Conservation (phyloP, 257 asterid species). For the Primulina huaijiensis region DNA sequence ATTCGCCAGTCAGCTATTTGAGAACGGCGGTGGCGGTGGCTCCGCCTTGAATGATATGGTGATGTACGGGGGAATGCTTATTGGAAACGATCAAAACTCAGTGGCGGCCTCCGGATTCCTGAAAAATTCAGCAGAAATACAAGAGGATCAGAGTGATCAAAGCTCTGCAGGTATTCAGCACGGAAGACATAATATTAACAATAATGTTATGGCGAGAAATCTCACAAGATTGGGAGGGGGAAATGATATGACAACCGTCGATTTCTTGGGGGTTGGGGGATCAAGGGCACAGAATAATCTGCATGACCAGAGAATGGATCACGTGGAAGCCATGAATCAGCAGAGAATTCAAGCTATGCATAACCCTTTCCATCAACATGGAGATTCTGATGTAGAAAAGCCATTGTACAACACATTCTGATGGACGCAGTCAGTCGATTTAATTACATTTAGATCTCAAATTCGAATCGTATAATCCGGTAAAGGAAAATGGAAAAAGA, state of each 20-base stretch:
- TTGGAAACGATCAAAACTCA: slow-evolving; percentile 40
- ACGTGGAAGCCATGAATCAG: slow-evolving; percentile 39
- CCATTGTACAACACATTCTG: slow-evolving; percentile 44
- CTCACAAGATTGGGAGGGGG: slow-evolving; percentile 35
- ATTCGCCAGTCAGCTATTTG: slow-evolving; percentile 43
- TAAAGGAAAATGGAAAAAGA: not conserved
- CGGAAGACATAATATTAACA: slow-evolving; percentile 8
- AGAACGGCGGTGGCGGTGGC: slow-evolving; percentile 26
- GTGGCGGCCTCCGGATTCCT: slow-evolving; percentile 29
- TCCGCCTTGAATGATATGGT: slow-evolving; percentile 47
- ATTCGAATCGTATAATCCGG: not conserved
- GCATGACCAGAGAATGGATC: slow-evolving; percentile 43
- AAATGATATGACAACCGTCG: slow-evolving; percentile 61
- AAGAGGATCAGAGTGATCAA: slow-evolving; percentile 28
- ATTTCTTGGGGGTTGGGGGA: slow-evolving; percentile 83
- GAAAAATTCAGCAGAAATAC: slow-evolving; percentile 36
- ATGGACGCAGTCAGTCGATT: not conserved
- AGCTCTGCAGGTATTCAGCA: slow-evolving; percentile 22
- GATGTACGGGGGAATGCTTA: slow-evolving; percentile 67
- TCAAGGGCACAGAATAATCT: slow-evolving; percentile 39
- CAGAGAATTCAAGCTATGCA: slow-evolving; percentile 47
- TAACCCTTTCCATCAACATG: slow-evolving; percentile 40
- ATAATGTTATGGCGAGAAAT: slow-evolving; percentile 22
- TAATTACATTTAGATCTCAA: not conserved
- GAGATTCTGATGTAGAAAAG: slow-evolving; percentile 49